phyloP scores from a whole-genome alignment of 176 grass and related monocot genomes.

The Zoysia japonica region DNA sequence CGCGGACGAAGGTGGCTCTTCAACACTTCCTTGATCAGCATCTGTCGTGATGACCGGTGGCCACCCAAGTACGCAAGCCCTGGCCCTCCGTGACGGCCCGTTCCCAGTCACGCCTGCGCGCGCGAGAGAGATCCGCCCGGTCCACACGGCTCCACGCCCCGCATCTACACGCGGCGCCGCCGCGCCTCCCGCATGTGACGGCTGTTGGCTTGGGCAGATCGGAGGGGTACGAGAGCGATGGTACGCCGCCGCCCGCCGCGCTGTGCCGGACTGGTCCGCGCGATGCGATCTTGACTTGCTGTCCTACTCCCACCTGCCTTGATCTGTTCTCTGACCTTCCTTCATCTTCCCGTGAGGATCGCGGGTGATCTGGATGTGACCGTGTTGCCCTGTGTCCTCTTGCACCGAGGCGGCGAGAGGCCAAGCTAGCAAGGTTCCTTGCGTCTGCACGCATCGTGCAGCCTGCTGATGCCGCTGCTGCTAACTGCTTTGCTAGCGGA shows the following conservation, averaged over 20 bases:
- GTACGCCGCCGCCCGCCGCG: neutral
- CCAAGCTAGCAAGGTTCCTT: too few species aligned
- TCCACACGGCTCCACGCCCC: neutral
- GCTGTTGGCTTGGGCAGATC: neutral
- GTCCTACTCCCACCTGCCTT: neutral
- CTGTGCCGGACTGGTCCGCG: slow-evolving; percentile 31
- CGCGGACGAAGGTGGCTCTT: too few species aligned
- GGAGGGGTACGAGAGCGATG: slow-evolving; percentile 4
- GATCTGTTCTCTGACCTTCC: neutral
- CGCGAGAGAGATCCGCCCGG: neutral
- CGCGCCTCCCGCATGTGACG: neutral
- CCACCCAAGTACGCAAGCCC: too few species aligned
- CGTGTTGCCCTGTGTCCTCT: slow-evolving; percentile 21
- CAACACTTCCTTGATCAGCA: too few species aligned
- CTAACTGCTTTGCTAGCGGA: too few species aligned
- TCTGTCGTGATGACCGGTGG: too few species aligned
- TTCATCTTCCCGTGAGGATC: neutral
- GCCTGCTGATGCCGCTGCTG: too few species aligned
- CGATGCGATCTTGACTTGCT: slow-evolving; percentile 43
- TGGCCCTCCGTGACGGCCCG: too few species aligned
- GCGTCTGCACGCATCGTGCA: neutral
- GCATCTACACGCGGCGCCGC: neutral
- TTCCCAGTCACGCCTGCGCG: too few species aligned
- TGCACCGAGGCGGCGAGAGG: neutral
- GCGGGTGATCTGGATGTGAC: neutral